Percentiles rank a stretch among this genome's conserved stretches.
phyloP scores from a whole-genome alignment of 768 basidiomycete genomes.

The Cystofilobasidium ferigula region DNA sequence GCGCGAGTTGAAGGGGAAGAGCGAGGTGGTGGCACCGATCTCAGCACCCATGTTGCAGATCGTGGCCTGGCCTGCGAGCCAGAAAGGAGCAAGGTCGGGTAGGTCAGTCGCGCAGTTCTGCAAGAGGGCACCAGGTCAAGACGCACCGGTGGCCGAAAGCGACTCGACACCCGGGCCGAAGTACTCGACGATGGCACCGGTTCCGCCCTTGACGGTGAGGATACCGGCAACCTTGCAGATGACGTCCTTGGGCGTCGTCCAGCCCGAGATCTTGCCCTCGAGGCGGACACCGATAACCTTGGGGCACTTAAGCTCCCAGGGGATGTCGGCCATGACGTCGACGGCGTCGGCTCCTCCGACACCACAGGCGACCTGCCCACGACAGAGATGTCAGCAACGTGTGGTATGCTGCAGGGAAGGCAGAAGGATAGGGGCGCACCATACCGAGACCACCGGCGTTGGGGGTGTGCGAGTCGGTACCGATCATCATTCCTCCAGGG shows the following conservation, averaged over 20 bases:
- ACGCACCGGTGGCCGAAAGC: constrained; percentile 81
- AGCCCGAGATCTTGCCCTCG: constrained; percentile 85
- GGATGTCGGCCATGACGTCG: constrained; percentile 94
- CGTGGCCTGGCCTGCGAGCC: constrained; percentile 5
- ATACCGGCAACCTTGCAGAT: constrained; percentile 99
- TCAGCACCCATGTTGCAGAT: constrained; percentile 99
- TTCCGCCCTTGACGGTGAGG: constrained; percentile 98
- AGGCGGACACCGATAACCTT: constrained; percentile 98
- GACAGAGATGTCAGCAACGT: background rate
- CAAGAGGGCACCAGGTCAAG: background rate
- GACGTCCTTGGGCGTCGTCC: constrained; percentile 98
- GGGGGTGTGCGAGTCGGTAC: constrained; percentile 98
- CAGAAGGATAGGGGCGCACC: constrained; percentile 36
- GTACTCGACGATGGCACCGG: constrained; percentile 97
- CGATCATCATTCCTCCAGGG: constrained; percentile 98
- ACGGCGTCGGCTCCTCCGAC: constrained; percentile 99
- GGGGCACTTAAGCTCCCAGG: constrained; percentile 99
- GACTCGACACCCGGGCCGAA: constrained; percentile 88
- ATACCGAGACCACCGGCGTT: constrained; percentile 99
- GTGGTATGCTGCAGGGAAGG: too few relatives aligned
- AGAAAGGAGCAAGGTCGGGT: background rate
- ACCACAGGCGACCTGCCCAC: constrained; percentile 50
- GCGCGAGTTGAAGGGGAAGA: constrained; percentile 96
- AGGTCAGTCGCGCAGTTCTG: background rate
- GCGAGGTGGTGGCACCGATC: constrained; percentile 94